Conservation (phyloP, 1,139 yeast genomes). For the Hemisphaericaspora xylanilytica region DNA sequence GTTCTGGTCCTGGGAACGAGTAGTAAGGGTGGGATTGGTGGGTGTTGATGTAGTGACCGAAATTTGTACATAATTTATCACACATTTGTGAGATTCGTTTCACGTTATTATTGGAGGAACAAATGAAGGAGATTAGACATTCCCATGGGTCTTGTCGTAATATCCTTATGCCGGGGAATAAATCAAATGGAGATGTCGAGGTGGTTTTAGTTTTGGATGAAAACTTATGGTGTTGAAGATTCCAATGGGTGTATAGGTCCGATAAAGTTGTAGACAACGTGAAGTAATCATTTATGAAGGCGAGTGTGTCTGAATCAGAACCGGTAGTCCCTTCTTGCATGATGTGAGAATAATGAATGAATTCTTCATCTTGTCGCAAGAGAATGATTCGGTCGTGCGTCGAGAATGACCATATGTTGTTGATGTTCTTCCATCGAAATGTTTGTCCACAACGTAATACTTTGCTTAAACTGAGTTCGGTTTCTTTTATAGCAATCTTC, state of each 20-base stretch:
- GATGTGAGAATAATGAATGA: conserved; percentile 31
- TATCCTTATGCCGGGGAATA: conserved; percentile 72
- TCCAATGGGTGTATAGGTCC: conserved; percentile 63
- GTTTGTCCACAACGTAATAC: conserved; percentile 91
- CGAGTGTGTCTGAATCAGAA: conserved; percentile 31
- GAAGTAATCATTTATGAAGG: conserved; percentile 65
- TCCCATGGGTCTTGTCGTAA: conserved; percentile 98
- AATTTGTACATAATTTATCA: conserved; percentile 68
- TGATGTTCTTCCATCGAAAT: conserved; percentile 64
- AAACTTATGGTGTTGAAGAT: conserved; percentile 47
- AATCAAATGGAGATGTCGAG: conserved; percentile 35
- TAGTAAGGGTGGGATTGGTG: conserved; percentile 59
- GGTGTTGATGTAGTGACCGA: conserved; percentile 60
- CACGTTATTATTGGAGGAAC: conserved; percentile 94
- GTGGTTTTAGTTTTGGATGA: conserved; percentile 23
- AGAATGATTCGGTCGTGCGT: conserved; percentile 48
- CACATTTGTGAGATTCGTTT: conserved; percentile 94
- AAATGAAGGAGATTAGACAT: conserved; percentile 81
- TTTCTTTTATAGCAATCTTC: conserved; percentile 20
- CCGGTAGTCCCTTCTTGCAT: conserved; percentile 16
- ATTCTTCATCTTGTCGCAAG: conserved; percentile 45
- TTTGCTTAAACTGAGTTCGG: conserved; percentile 60
- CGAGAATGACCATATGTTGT: conserved; percentile 61
- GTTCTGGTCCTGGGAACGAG: conserved; percentile 70
- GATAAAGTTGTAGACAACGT: conserved; percentile 56